Base-by-base conservation (phyloP, 352 stramenopile genomes). In the Pythium aquatile region DNA sequence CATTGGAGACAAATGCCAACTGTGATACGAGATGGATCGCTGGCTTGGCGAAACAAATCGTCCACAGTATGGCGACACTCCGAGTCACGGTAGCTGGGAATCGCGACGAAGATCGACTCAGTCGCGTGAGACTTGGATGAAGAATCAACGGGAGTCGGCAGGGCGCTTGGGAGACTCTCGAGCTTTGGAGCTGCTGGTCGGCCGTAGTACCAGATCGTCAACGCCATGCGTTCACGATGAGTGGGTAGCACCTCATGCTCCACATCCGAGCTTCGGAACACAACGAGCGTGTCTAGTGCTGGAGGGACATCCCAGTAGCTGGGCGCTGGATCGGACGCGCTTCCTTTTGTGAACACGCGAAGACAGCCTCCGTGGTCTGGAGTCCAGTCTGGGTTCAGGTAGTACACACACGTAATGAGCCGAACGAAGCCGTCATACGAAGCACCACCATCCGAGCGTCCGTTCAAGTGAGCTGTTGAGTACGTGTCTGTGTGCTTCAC, bases 171-270 rank as follows among this genome's bases (percentile, higher is more conserved):
- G 20, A n/a, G 29, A 5, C 44, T 51, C 13, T 40, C n/a, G 5
- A 28, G 30, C 14, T 7, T 29, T 4, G 35, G 5, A 20, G 16
- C 6, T 35, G 62, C 55, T 37, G 58, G 44, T 26, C 73, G 68
- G 26, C 91, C 93, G 54, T 98, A 98, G 55, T 97, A 97, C 96
- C 96, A 99, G 53, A 98, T 85, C 17, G 94, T 98, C 47, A 98
- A 68, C 35, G 96, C 96, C 68, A 96, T 88, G 35, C 96, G 86
- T n/a, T 94, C 70, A 35, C 80, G 66, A 49, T 79, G 78, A 47
- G 81, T 90, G 14, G 92, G 91, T 42, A 97, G 62, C 14, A 93
- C 83, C 65, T 98, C 87, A 66, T 98, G 94, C 42, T 98, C 87
- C 9, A 98, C 82, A 49, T 96, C 66, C 48, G 93, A 79, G 26